Percentiles rank a stretch among this genome's conserved stretches.
Conservation (phyloP, 2,329 filamentous ascomycete genomes). For the Cytospora chrysosperma region DNA sequence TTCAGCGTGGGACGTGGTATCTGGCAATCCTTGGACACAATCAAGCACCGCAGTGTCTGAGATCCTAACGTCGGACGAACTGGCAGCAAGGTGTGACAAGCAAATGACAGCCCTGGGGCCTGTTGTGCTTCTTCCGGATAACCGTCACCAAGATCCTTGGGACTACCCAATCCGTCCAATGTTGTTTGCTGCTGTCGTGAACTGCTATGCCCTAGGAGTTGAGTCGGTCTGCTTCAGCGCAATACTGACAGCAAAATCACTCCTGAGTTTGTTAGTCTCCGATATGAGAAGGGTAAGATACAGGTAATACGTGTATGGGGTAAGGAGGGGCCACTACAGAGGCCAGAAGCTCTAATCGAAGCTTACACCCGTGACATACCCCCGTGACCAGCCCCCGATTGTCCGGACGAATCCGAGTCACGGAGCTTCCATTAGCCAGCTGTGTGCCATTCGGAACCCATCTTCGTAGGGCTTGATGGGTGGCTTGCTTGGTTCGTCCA, state of each 20-base stretch:
- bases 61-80: constrained; percentile 17
- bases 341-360: background rate
- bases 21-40: constrained; percentile 6
- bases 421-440: background rate
- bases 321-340: background rate
- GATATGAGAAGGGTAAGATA: no score
- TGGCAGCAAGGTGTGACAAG: background rate
- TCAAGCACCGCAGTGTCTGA: constrained; percentile 17
- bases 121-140: background rate
- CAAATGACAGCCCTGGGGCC: background rate
- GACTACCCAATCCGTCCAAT: background rate
- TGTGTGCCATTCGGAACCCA: background rate
- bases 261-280: no score
- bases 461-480: background rate
- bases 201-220: background rate
- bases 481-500: background rate
- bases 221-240: background rate
- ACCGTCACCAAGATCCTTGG: background rate
- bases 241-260: no score
- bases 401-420: background rate
- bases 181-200: background rate
- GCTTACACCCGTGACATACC: background rate
- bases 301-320: background rate
- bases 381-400: background rate
- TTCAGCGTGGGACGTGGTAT: constrained; percentile 4